Percentiles rank a stretch among this genome's conserved stretches.
Conservation (phyloP, 306 rosid species). For the Senna tora region DNA sequence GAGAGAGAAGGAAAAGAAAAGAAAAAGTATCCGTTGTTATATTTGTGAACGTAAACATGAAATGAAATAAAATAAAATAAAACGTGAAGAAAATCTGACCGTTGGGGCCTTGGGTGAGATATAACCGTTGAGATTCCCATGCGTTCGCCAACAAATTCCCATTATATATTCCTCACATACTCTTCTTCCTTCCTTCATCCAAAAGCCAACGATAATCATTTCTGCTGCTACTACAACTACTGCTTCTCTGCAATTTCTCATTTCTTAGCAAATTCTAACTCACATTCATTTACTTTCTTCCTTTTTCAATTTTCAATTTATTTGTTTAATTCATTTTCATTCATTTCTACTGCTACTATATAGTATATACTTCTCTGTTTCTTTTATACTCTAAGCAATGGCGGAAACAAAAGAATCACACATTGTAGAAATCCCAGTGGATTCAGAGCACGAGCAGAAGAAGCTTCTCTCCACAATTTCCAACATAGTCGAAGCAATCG, state of each 20-base stretch:
- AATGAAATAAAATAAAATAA: not conserved
- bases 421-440: conserved; percentile 77
- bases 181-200: not conserved
- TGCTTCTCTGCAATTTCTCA: conserved; percentile 20
- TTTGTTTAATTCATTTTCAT: not conserved
- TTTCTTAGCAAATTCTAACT: not conserved
- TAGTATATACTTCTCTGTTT: too few species aligned
- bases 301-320: too few species aligned
- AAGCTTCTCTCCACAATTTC: conserved; percentile 38
- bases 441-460: conserved; percentile 59
- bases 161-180: not conserved
- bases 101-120: conserved; percentile 26
- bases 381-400: conserved; percentile 43
- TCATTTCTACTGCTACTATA: too few species aligned
- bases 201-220: not conserved
- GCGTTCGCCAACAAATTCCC: not conserved
- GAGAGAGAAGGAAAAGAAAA: too few species aligned
- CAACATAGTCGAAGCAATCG: conserved; percentile 59
- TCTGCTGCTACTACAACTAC: not conserved
- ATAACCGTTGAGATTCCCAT: conserved; percentile 31
- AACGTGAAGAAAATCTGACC: conserved; percentile 21
- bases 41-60: not conserved
- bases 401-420: conserved; percentile 62
- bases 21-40: too few species aligned
- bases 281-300: too few species aligned